Percentiles rank a stretch among this genome's conserved stretches.
Conservation (phyloP, 805 yeast species). For the Torulaspora maleeae region DNA sequence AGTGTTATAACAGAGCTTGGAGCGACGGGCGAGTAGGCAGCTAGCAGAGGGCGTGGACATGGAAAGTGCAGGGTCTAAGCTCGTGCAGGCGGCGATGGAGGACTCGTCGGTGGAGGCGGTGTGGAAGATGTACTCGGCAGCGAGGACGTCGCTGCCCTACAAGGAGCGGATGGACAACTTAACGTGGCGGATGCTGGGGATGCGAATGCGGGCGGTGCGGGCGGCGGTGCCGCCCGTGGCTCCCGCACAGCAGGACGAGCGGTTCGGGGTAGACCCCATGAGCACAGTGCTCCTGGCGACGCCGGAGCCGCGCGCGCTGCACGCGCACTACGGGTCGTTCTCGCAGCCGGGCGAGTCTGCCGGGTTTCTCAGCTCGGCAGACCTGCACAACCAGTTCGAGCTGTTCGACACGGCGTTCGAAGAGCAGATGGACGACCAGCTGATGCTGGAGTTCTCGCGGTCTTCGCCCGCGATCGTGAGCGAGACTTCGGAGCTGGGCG, state of each 20-base stretch:
- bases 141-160: slow-evolving; percentile 70
- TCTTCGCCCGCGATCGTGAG: slow-evolving; percentile 9
- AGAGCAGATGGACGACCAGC: slow-evolving; percentile 11
- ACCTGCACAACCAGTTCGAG: slow-evolving; percentile 7
- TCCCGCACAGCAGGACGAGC: background rate
- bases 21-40: no score
- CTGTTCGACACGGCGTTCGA: slow-evolving; percentile 4
- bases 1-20: no score
- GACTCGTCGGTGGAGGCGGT: slow-evolving; percentile 47
- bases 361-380: slow-evolving; percentile 15
- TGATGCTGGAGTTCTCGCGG: slow-evolving; percentile 6
- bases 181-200: slow-evolving; percentile 82
- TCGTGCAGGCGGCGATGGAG: slow-evolving; percentile 31
- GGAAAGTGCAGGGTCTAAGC: slow-evolving; percentile 6
- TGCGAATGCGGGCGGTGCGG: slow-evolving; percentile 31
- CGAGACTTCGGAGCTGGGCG: slow-evolving; percentile 5
- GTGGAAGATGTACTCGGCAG: slow-evolving; percentile 80
- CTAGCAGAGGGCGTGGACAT: no score
- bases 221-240: background rate
- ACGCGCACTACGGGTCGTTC: slow-evolving; percentile 16
- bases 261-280: slow-evolving; percentile 6
- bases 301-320: slow-evolving; percentile 1
- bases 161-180: slow-evolving; percentile 74
- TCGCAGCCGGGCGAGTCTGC: slow-evolving; percentile 14
- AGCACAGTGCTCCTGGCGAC: slow-evolving; percentile 4